A percentile compares a stretch with the other conserved stretches of the same genome.
Evolutionary conservation across 2,329 filamentous ascomycete species (phyloP).

Genomic region (Blastomyces silverae): DNA sequence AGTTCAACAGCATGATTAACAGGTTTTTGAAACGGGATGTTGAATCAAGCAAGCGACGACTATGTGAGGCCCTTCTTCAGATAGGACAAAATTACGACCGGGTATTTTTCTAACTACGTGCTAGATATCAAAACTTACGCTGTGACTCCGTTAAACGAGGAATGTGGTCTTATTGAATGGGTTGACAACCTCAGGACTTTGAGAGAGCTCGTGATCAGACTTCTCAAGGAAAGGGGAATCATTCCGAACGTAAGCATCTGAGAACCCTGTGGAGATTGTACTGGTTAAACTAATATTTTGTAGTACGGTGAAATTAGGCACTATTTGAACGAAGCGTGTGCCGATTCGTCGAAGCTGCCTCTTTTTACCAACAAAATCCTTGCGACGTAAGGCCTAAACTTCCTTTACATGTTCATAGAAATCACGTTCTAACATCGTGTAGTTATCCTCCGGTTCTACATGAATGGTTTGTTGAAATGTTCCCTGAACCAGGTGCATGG

Average conservation of each 20-base stretch:
- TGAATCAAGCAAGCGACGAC: conserved; percentile 78
- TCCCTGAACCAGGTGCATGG: conserved; percentile 88
- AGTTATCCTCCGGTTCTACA: conserved; percentile 79
- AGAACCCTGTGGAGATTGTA: background rate
- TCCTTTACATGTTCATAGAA: background rate
- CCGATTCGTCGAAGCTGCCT: conserved; percentile 53
- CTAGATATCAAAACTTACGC: conserved; percentile 86
- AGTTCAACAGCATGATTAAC: conserved; percentile 98
- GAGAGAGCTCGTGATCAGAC: conserved; percentile 75
- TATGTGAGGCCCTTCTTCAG: conserved; percentile 47
- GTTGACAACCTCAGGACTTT: conserved; percentile 92
- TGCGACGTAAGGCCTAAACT: conserved; percentile 32
- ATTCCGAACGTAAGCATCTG: conserved; percentile 38
- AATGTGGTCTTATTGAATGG: conserved; percentile 98
- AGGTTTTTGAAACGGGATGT: conserved; percentile 84
- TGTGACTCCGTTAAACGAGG: conserved; percentile 92
- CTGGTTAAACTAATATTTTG: conserved; percentile 22
- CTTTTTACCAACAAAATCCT: conserved; percentile 64
- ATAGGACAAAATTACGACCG: background rate
- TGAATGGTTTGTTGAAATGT: conserved; percentile 92
- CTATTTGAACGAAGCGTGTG: conserved; percentile 60
- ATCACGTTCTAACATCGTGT: conserved; percentile 18
- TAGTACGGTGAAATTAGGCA: conserved; percentile 61
- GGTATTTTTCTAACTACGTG: conserved; percentile 17
- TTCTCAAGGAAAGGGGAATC: conserved; percentile 70